Base-by-base conservation (phyloP, 2,329 filamentous ascomycete genomes). In the Paramyrothecium sp. region DNA sequence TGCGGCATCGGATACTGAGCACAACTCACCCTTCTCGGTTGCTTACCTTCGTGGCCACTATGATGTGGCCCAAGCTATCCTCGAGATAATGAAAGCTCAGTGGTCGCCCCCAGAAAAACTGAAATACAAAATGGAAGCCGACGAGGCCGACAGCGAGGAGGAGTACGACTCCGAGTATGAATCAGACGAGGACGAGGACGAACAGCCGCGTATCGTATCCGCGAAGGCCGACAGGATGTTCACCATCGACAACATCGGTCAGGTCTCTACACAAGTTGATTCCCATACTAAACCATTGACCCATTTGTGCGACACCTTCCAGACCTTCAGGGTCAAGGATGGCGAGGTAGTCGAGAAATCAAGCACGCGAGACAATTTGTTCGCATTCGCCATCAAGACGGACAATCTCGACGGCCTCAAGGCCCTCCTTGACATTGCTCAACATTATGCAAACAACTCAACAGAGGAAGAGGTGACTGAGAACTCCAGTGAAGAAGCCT, bases 221-320 rank as follows among this genome's bases (percentile, higher is more conserved):
- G 81, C 88, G 58, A 76, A 87, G 46, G 74, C 91, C 26, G 83
- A 89, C 62, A 83, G 88, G 13, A 78, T 82, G 38, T 91, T 90
- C 68, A 95, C 91, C 0, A 82, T 94, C 54, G 89, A 95, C 17
- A 86, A 91, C 63, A 80, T 95, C 57, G 89, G 89, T 0, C 83
- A 90, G 61, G 78, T 89, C 3, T 84, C 84, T 0, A 87, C 83
- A 66, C 80, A 88, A 56, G 88, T 92, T 58, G 87, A 90, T 67
- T 90, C 89, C 56, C 73, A 78, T 17, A 73, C 81, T 10, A 79
- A 78, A 38, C 87, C 91, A 2, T 67, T 82, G 2, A 61, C 70
- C 0, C 69, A 90, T 56, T 69, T 92, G 5, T 62, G 67, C 4
- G 77, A 71, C 69, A 1, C 2, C 1, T 77, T 72, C 17, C 65